phyloP scores from a whole-genome alignment of 2,329 filamentous ascomycete genomes.

The Davidsoniella neocaledoniae region DNA sequence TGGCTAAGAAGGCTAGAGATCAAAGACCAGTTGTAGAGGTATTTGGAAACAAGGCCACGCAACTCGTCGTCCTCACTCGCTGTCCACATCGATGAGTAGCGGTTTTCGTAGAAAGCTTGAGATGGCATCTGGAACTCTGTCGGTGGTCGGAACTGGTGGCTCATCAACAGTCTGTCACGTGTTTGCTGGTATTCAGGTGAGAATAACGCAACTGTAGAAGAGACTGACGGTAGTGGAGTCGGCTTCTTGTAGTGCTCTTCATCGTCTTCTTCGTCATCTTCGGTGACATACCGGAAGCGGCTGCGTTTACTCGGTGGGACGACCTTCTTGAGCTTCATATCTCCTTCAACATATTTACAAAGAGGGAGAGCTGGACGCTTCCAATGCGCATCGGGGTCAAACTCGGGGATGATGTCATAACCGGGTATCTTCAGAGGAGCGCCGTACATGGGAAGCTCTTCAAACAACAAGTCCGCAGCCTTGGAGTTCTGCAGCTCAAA shows the following conservation, averaged over 20 bases:
- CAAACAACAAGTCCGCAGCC: constrained; percentile 57
- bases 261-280: constrained; percentile 49
- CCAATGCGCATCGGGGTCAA: constrained; percentile 55
- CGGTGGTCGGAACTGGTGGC: constrained; percentile 83
- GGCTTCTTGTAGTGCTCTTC: constrained; percentile 32
- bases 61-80: constrained; percentile 81
- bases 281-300: constrained; percentile 65
- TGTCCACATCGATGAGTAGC: constrained; percentile 82
- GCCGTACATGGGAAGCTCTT: constrained; percentile 67
- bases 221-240: constrained; percentile 45
- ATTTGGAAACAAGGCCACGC: constrained; percentile 69
- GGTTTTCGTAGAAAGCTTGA: constrained; percentile 76
- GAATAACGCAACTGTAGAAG: constrained; percentile 71
- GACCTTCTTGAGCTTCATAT: constrained; percentile 51
- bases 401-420: constrained; percentile 38
- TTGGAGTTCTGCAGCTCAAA: constrained; percentile 62
- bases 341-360: constrained; percentile 72
- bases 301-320: constrained; percentile 59
- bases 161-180: constrained; percentile 74
- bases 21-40: constrained; percentile 94
- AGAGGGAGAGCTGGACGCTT: constrained; percentile 63
- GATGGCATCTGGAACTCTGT: constrained; percentile 84
- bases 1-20: constrained; percentile 67
- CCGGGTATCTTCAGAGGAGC: constrained; percentile 42
- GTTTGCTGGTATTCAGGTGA: constrained; percentile 78